Evolutionary conservation across 441 rosid species (phyloP).

Genomic region (Mallotus japonicus): DNA sequence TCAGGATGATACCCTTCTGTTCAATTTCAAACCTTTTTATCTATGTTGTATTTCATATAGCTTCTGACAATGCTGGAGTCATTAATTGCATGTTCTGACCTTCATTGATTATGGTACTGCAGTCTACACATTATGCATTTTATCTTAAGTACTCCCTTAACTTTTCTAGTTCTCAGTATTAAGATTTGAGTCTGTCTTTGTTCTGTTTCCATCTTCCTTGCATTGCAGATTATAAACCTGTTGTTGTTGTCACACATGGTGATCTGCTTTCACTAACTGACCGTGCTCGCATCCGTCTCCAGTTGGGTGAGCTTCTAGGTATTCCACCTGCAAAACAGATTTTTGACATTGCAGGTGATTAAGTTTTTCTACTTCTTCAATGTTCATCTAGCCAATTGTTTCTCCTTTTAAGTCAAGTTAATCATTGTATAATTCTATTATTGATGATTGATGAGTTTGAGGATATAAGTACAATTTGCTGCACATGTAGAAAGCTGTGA

Average conservation of each 20-base stretch:
- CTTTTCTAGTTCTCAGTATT: neutral
- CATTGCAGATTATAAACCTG: conserved; percentile 75
- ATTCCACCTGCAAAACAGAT: conserved; percentile 68
- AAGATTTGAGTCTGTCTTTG: neutral
- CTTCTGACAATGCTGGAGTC: neutral
- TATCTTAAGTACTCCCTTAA: neutral
- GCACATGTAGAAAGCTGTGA: conserved; percentile 47
- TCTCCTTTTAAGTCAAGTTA: neutral
- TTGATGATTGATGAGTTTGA: neutral
- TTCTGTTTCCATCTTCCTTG: neutral
- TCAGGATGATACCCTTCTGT: neutral
- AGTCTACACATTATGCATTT: neutral
- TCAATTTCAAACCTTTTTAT: neutral
- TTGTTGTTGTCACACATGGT: conserved; percentile 73
- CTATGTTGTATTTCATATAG: neutral
- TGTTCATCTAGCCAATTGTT: neutral
- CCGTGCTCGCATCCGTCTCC: conserved; percentile 48
- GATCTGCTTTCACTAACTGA: conserved; percentile 64
- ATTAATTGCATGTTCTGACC: neutral
- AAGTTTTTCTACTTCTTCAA: no score
- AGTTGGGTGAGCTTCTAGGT: conserved; percentile 70
- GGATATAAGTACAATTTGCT: conserved; percentile 10
- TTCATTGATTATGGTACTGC: neutral
- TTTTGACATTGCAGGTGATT: conserved; percentile 77
- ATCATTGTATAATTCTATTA: no score